These are phyloP conservation scores for Neopestalotiopsis rosae DNA, from an alignment of 2,329 filamentous ascomycete genomes.

Conservation along the genomic window DNA sequence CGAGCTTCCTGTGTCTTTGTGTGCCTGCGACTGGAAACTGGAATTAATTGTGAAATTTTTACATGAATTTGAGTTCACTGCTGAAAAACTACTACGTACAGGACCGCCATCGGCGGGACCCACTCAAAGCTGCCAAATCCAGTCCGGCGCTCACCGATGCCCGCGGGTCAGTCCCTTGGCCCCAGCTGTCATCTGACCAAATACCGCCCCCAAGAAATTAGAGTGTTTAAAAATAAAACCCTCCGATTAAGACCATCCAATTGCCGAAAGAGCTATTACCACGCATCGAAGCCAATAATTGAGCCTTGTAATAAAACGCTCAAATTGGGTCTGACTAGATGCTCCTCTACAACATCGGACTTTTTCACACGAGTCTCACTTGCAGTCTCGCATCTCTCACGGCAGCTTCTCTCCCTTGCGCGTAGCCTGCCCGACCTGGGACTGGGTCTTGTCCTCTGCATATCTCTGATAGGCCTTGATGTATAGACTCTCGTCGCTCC, in stretches of 20 bases:
- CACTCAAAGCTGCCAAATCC: neutral
- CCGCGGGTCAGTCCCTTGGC: neutral
- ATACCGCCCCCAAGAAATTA: no score
- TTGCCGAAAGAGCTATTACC: no score
- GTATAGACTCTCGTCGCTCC: conserved; percentile 71
- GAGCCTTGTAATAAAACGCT: no score
- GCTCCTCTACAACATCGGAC: no score
- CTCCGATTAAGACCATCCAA: neutral
- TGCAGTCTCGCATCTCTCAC: conserved; percentile 36
- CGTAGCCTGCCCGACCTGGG: conserved; percentile 65
- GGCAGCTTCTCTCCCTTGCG: conserved; percentile 68
- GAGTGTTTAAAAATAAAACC: neutral
- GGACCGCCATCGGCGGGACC: neutral
- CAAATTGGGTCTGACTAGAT: no score
- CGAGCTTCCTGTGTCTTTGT: neutral
- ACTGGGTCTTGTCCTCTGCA: conserved; percentile 68
- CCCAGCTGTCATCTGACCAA: neutral
- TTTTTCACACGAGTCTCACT: no score
- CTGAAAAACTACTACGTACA: neutral
- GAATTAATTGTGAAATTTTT: neutral
- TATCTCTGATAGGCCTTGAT: conserved; percentile 71
- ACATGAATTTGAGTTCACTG: neutral
- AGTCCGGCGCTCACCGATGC: neutral
- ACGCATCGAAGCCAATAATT: no score
- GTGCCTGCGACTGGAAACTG: neutral